Evolutionary conservation across 2,329 filamentous ascomycete species (phyloP).

Genomic region (Aureobasidium sp.): DNA sequence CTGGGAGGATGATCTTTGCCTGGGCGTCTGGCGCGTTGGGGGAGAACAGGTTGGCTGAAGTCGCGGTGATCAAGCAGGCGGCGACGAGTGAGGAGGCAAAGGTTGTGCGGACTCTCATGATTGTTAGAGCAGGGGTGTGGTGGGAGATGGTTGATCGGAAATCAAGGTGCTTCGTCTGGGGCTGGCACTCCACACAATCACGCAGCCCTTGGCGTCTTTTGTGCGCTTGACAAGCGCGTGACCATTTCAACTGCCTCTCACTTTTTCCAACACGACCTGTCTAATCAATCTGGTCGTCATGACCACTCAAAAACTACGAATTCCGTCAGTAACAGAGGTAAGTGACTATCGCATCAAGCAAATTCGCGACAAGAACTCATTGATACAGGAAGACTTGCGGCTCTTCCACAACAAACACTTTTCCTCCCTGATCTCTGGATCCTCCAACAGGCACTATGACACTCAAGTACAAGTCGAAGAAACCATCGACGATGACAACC

Average conservation of each 20-base stretch:
- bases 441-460: slow-evolving; percentile 3
- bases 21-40: neutral
- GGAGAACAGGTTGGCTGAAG: slow-evolving; percentile 12
- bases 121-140: neutral
- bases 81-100: slow-evolving; percentile 3
- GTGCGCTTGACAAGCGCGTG: neutral
- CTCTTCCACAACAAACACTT: slow-evolving; percentile 9
- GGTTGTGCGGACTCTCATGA: slow-evolving; percentile 5
- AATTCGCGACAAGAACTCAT: neutral
- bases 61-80: slow-evolving; percentile 1
- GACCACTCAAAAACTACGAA: neutral
- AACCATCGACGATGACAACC: slow-evolving; percentile 47
- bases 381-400: neutral
- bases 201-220: neutral
- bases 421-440: neutral
- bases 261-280: neutral
- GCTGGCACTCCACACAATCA: neutral
- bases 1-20: slow-evolving; percentile 8
- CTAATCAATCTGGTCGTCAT: neutral
- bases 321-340: neutral
- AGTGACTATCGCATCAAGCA: neutral
- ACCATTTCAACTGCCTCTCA: neutral
- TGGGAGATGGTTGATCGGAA: neutral
- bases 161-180: slow-evolving; percentile 7
- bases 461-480: neutral